phyloP scores from a whole-genome alignment of 2,329 filamentous ascomycete genomes.

The Epichloe sp. region DNA sequence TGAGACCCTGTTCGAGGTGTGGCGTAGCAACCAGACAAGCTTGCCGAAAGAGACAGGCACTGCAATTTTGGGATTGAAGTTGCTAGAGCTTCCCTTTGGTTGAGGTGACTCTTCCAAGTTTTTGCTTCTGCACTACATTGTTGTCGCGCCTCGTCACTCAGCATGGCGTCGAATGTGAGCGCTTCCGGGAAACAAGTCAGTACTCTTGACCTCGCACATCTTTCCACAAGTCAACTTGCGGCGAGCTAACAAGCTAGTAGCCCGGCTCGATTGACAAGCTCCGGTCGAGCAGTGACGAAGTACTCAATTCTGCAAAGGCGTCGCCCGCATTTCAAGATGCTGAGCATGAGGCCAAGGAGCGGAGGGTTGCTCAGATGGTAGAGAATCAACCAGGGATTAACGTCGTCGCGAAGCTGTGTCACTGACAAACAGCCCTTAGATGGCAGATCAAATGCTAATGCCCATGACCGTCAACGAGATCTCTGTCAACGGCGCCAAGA shows the following conservation, averaged over 20 bases:
- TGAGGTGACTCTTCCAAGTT: not conserved
- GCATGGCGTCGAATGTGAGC: slow-evolving; percentile 22
- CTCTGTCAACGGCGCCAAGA: slow-evolving; percentile 65
- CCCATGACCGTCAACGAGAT: slow-evolving; percentile 82
- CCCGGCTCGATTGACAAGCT: slow-evolving; percentile 26
- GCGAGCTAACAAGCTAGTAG: slow-evolving; percentile 12
- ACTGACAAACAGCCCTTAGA: slow-evolving; percentile 15
- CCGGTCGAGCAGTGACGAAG: slow-evolving; percentile 22
- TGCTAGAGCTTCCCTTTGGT: not conserved
- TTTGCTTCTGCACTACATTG: not conserved
- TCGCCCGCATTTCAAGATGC: slow-evolving; percentile 21
- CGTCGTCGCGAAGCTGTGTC: not conserved
- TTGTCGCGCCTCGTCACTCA: not conserved
- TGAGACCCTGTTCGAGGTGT: not conserved
- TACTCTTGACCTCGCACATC: not conserved
- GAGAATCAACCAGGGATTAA: not conserved
- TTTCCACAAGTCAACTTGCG: not conserved
- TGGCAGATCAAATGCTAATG: slow-evolving; percentile 64
- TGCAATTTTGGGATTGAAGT: not conserved
- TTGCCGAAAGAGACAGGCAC: not conserved
- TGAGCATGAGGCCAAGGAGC: slow-evolving; percentile 27
- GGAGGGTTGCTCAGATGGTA: slow-evolving; percentile 26
- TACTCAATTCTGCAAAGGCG: slow-evolving; percentile 26
- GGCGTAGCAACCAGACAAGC: not conserved
- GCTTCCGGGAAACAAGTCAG: slow-evolving; percentile 19